Conservation (phyloP, 163 green algal species). For the Trebouxia gelatinosa region DNA sequence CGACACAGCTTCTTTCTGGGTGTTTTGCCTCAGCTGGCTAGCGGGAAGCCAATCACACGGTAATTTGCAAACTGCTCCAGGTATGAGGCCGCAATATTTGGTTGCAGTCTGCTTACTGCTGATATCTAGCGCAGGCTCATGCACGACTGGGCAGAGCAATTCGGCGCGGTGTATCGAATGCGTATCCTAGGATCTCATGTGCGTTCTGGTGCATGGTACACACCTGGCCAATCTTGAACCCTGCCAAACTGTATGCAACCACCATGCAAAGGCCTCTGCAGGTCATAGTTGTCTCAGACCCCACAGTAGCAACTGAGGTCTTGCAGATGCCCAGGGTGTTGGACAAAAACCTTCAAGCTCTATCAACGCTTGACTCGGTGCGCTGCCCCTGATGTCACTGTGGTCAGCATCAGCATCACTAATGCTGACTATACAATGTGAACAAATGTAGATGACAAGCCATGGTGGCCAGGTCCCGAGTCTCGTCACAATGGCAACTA, state of each 20-base stretch:
- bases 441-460: slow-evolving; percentile 23
- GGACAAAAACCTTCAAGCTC: slow-evolving; percentile 34
- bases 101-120: neutral
- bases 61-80: too few species aligned
- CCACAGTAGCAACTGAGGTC: slow-evolving; percentile 26
- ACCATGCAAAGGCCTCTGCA: neutral
- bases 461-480: slow-evolving; percentile 42
- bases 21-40: neutral
- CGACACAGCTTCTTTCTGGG: neutral
- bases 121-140: neutral
- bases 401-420: neutral
- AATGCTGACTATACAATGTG: neutral
- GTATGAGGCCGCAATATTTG: too few species aligned
- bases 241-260: neutral
- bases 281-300: slow-evolving; percentile 35
- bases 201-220: too few species aligned
- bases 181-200: slow-evolving; percentile 32
- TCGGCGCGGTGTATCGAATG: slow-evolving; percentile 27
- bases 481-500: slow-evolving; percentile 39
- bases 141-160: slow-evolving; percentile 21
- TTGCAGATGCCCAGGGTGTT: slow-evolving; percentile 30
- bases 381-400: slow-evolving; percentile 23
- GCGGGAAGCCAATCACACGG: neutral
- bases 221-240: too few species aligned
- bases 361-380: slow-evolving; percentile 10